Evolutionary conservation across 164 flowering plant species (phyloP).

Genomic region (Macadamia integrifolia): DNA sequence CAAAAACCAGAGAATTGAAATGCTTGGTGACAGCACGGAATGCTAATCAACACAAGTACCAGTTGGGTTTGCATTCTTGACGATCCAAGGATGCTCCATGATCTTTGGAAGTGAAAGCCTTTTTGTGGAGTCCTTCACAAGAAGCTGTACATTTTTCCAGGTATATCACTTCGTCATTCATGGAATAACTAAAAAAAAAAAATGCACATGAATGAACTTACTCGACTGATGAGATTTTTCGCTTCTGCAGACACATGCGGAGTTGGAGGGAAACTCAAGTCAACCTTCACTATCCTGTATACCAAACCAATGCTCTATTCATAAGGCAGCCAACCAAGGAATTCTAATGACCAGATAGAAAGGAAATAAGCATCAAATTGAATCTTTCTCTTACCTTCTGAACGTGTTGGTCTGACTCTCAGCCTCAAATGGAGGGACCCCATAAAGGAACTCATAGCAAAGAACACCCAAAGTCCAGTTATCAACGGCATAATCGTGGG

Average conservation of each 20-base stretch:
- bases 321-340: neutral
- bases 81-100: constrained; percentile 1
- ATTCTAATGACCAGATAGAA: neutral
- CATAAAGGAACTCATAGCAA: constrained; percentile 90
- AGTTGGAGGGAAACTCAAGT: constrained; percentile 48
- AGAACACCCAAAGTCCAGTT: constrained; percentile 94
- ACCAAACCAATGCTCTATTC: neutral
- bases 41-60: neutral
- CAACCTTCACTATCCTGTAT: constrained; percentile 58
- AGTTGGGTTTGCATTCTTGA: neutral
- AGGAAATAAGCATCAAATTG: neutral
- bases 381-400: constrained; percentile 39
- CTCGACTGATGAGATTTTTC: constrained; percentile 49
- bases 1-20: too few species aligned
- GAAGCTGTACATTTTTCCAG: neutral
- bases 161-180: too few species aligned
- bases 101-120: neutral
- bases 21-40: neutral
- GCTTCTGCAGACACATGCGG: constrained; percentile 53
- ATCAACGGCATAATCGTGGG: constrained; percentile 85
- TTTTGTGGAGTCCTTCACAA: neutral
- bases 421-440: constrained; percentile 78
- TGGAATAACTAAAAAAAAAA: neutral
- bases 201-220: constrained; percentile 15
- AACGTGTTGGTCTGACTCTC: constrained; percentile 73